phyloP scores from a whole-genome alignment of 768 basidiomycete species.

The Kwoniella sp. region DNA sequence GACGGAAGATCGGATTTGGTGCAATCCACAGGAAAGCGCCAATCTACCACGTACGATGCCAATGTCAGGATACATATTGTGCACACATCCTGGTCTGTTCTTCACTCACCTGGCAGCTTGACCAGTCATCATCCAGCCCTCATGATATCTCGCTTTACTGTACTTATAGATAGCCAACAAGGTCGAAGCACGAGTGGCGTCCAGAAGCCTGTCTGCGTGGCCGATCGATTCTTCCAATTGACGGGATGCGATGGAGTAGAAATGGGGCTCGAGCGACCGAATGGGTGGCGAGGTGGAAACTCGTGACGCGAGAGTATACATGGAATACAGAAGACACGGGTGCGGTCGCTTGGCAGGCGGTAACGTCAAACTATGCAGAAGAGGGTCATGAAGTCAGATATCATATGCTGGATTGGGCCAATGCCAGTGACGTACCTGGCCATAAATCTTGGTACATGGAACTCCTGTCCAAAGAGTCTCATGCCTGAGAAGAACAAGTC shows the following conservation, averaged over 20 bases:
- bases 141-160: conserved; percentile 43
- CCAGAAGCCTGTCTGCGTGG: conserved; percentile 38
- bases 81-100: background rate
- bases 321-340: conserved; percentile 46
- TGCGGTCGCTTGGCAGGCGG: conserved; percentile 46
- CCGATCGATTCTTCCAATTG: conserved; percentile 42
- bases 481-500: conserved; percentile 47
- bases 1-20: conserved; percentile 39
- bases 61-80: background rate
- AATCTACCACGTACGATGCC: conserved; percentile 19
- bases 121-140: conserved; percentile 49
- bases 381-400: no score
- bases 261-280: conserved; percentile 40
- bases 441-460: conserved; percentile 48
- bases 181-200: conserved; percentile 41
- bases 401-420: background rate
- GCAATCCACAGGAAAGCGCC: conserved; percentile 43
- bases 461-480: conserved; percentile 40
- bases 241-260: conserved; percentile 37
- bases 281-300: conserved; percentile 39
- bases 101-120: conserved; percentile 39
- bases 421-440: conserved; percentile 33
- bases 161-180: conserved; percentile 47
- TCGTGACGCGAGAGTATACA: conserved; percentile 46
- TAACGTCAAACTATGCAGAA: conserved; percentile 33